Evolutionary conservation across 805 yeast genomes (phyloP), one percentile per base, ranked within the genome.

Genomic region (Metschnikowia lochheadii): DNA sequence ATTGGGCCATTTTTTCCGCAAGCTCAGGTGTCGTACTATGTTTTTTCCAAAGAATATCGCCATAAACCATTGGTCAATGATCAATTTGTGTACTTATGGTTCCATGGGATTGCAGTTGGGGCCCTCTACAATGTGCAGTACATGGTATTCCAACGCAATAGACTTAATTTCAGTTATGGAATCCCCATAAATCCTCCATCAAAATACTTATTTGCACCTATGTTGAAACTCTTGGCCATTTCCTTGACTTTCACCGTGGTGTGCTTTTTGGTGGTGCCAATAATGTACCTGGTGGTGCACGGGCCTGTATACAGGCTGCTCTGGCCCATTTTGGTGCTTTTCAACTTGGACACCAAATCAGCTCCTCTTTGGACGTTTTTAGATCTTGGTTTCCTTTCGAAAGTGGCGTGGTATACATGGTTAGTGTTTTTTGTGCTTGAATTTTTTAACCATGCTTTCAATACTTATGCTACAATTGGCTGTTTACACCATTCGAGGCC

Each of bases 391-490:
- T 60, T 61, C 20, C 60, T 66, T 2, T 15, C 23, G n/a, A n/a
- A 14, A 6, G 15, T 44, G 40, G 33, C 40, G n/a, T 34, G 46
- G 46, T 34, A 35, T 40, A 68, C 73, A 31, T 75, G 63, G 53
- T 57, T 73, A n/a, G 54, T 69, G 20, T 64, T 69, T 36, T 60
- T 73, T 35, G 57, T 63, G 10, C 80, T 86, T 80, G 90, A 86
- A 58, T 42, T 77, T 7, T 63, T 78, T 21, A 83, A 84, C 60
- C 76, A 79, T 49, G 66, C 82, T 0, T 86, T 78, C 61, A 74
- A 82, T 58, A 85, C 85, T 2, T 85, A 84, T 61, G 76, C 87
- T 49, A 77, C 85, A 13, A 77, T 85, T 55, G 92, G 94, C 2
- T 86, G 92, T 63, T 61, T 87, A 46, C 85, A 83, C 57, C 83